Conservation (phyloP, 805 yeast genomes). For the Candida orba region DNA sequence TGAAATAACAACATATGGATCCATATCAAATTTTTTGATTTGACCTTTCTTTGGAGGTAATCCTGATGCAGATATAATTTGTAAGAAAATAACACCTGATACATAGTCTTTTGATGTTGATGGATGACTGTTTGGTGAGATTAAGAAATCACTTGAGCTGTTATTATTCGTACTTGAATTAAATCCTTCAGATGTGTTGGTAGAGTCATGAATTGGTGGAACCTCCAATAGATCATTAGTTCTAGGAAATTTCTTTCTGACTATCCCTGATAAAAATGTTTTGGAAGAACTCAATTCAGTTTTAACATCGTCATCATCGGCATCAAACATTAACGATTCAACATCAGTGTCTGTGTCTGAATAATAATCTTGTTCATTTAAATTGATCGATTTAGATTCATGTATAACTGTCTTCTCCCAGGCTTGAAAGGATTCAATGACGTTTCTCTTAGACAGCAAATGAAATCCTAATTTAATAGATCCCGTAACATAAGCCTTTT, state of each 20-base stretch:
- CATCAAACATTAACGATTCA: conserved; percentile 17
- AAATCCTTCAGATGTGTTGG: no score
- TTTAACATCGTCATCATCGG: not conserved
- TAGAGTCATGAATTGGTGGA: no score
- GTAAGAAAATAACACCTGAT: conserved; percentile 68
- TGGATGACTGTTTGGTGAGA: not conserved
- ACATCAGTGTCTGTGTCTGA: conserved; percentile 22
- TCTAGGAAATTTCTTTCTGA: not conserved
- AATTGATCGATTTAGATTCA: not conserved
- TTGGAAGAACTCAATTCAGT: not conserved
- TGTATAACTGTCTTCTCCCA: conserved; percentile 13
- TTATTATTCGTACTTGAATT: not conserved
- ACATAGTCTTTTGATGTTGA: not conserved
- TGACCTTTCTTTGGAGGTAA: conserved; percentile 68
- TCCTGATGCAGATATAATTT: conserved; percentile 64
- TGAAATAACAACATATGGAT: conserved; percentile 88
- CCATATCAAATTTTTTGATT: conserved; percentile 84
- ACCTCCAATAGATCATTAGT: no score
- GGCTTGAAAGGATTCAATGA: conserved; percentile 13
- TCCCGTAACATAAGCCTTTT: conserved; percentile 41
- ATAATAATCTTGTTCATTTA: conserved; percentile 22
- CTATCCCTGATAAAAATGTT: not conserved
- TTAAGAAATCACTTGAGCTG: not conserved
- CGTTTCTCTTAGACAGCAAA: conserved; percentile 21
- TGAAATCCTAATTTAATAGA: conserved; percentile 38